Conservation (phyloP, 108 stramenopile genomes). For the Hondaea fermentalgiana region DNA sequence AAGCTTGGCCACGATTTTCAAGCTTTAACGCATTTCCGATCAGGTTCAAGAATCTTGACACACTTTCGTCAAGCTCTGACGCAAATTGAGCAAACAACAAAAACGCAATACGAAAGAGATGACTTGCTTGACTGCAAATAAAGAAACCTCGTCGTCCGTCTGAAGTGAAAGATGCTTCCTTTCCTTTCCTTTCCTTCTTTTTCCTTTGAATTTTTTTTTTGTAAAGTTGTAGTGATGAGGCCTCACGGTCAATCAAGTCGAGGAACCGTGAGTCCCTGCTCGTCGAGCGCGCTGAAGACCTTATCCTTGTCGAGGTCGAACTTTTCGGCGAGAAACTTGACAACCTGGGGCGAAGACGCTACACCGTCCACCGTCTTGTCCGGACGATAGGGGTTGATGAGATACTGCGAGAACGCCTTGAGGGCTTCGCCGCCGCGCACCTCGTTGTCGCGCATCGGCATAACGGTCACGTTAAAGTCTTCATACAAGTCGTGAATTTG, state of each 20-base stretch:
- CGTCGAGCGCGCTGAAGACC: background rate
- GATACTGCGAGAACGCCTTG: constrained; percentile 70
- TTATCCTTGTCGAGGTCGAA: constrained; percentile 4
- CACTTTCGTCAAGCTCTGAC: too few species aligned
- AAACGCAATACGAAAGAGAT: too few species aligned
- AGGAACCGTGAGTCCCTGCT: constrained; percentile 7
- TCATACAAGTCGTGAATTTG: constrained; percentile 98
- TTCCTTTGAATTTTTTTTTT: too few species aligned
- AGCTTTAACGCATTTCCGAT: too few species aligned
- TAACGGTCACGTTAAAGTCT: constrained; percentile 92
- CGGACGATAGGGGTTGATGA: constrained; percentile 64
- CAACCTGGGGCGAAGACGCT: background rate
- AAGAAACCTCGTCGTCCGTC: too few species aligned
- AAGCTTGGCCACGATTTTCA: too few species aligned
- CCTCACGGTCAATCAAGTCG: background rate
- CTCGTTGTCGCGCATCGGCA: constrained; percentile 95
- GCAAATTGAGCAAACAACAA: too few species aligned
- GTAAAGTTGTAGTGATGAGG: too few species aligned
- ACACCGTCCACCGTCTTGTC: constrained; percentile 43
- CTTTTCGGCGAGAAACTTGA: background rate
- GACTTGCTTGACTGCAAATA: too few species aligned
- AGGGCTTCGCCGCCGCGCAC: constrained; percentile 80
- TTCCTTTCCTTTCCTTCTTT: too few species aligned
- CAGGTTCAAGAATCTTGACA: too few species aligned
- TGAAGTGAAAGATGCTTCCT: too few species aligned